A percentile compares a stretch with the other conserved stretches of the same genome.
Evolutionary conservation across 2,329 filamentous ascomycete species (phyloP).

Genomic region (Colletotrichum neosansevieriae): DNA sequence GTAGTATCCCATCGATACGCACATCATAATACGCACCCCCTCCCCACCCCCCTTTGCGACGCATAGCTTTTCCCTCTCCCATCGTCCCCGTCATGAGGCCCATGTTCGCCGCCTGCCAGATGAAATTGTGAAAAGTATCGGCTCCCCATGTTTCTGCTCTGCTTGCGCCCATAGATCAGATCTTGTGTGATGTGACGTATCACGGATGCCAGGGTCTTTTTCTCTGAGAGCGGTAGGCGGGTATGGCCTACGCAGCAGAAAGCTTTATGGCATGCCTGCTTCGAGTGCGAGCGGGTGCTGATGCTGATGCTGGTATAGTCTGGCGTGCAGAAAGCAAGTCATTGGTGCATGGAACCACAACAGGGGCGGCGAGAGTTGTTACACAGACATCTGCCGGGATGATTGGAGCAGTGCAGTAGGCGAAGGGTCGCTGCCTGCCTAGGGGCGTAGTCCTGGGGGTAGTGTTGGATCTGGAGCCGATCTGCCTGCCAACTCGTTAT

Average conservation of each 20-base stretch:
- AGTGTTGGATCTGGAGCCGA: background rate
- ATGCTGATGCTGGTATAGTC: conserved; percentile 26
- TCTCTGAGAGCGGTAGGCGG: conserved; percentile 14
- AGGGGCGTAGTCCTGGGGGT: background rate
- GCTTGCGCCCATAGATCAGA: conserved; percentile 52
- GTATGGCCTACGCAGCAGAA: background rate
- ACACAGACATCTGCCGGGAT: conserved; percentile 14
- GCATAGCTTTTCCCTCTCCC: conserved; percentile 3
- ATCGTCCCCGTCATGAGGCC: background rate
- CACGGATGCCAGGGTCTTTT: conserved; percentile 47
- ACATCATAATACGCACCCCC: conserved; percentile 14
- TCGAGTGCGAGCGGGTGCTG: conserved; percentile 13
- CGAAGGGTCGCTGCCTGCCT: conserved; percentile 13
- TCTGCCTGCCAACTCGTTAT: background rate
- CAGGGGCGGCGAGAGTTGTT: conserved; percentile 31
- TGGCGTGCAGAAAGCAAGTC: conserved; percentile 36
- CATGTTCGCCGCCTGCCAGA: conserved; percentile 46
- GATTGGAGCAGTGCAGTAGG: conserved; percentile 15
- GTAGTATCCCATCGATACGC: conserved; percentile 22
- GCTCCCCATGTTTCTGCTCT: conserved; percentile 48
- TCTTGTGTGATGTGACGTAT: conserved; percentile 66
- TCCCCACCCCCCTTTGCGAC: background rate
- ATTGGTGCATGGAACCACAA: conserved; percentile 33
- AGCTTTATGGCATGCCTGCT: conserved; percentile 12
- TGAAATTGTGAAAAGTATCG: conserved; percentile 41